Conservation (phyloP, 305 asterid species). For the Vinca major region DNA sequence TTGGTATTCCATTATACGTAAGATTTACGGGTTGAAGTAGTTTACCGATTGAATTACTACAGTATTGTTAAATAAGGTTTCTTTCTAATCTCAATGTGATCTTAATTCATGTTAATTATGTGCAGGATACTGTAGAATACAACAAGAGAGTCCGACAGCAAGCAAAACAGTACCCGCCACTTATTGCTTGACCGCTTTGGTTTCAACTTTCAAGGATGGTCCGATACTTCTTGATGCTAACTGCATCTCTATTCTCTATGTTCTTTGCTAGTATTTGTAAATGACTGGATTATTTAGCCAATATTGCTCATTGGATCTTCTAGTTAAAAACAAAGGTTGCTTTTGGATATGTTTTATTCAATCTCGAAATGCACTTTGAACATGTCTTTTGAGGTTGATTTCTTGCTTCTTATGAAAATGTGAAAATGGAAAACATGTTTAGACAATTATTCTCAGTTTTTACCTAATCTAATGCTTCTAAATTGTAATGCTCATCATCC, state of each 20-base stretch:
- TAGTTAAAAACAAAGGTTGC: background rate
- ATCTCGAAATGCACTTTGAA: background rate
- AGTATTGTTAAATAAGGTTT: background rate
- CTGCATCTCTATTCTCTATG: conserved; percentile 1
- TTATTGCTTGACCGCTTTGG: conserved; percentile 13
- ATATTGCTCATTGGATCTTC: conserved; percentile 3
- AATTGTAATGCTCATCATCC: no score
- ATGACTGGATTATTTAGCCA: background rate
- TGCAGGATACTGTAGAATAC: conserved; percentile 61
- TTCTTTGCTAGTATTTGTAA: conserved; percentile 2
- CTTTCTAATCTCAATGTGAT: background rate
- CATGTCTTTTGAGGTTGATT: background rate
- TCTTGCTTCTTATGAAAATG: background rate
- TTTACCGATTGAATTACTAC: no score
- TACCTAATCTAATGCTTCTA: background rate
- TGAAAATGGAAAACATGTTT: background rate
- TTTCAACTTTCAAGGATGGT: conserved; percentile 3
- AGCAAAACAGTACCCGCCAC: conserved; percentile 52
- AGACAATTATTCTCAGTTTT: background rate
- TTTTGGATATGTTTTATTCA: conserved; percentile 3
- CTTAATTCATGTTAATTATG: background rate
- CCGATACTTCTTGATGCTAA: conserved; percentile 1
- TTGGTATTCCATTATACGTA: background rate
- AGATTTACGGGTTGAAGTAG: background rate
- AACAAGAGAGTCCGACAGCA: conserved; percentile 53